Percentiles rank a stretch among this genome's conserved stretches.
phyloP scores from a whole-genome alignment of 2,329 filamentous ascomycete species.

The Penicillium sp. region DNA sequence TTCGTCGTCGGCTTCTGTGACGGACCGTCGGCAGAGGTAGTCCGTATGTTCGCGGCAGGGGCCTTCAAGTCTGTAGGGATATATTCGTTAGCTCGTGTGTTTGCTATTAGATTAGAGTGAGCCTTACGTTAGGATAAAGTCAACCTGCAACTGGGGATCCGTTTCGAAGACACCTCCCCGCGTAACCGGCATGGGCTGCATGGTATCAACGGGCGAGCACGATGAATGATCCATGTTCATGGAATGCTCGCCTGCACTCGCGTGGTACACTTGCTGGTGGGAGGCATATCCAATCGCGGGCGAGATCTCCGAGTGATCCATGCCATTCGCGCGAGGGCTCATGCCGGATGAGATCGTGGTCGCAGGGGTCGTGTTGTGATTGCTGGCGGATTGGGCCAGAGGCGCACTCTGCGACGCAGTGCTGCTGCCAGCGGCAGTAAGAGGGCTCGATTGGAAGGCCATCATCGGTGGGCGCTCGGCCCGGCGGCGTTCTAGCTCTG shows the following conservation, averaged over 20 bases:
- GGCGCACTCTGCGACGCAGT: slow-evolving; percentile 33
- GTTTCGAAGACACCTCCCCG: slow-evolving; percentile 45
- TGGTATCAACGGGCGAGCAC: slow-evolving; percentile 13
- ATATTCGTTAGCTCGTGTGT: slow-evolving; percentile 2
- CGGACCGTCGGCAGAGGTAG: slow-evolving; percentile 79
- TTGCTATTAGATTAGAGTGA: not conserved
- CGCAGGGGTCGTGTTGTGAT: slow-evolving; percentile 35
- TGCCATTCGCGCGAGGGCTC: slow-evolving; percentile 31
- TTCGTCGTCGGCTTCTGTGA: slow-evolving; percentile 58
- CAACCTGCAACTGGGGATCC: slow-evolving; percentile 49
- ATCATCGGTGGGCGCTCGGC: slow-evolving; percentile 28
- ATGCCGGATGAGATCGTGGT: slow-evolving; percentile 35
- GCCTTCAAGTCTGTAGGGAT: slow-evolving; percentile 55
- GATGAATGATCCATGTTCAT: slow-evolving; percentile 28
- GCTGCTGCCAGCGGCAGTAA: slow-evolving; percentile 43
- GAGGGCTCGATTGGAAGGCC: slow-evolving; percentile 41
- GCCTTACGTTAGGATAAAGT: slow-evolving; percentile 50
- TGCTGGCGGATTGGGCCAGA: slow-evolving; percentile 23
- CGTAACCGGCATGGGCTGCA: slow-evolving; percentile 11
- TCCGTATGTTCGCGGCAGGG: slow-evolving; percentile 59
- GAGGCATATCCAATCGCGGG: slow-evolving; percentile 27
- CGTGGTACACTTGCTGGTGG: slow-evolving; percentile 25
- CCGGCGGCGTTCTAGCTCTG: slow-evolving; percentile 44
- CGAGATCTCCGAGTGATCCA: slow-evolving; percentile 33
- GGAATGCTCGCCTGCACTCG: slow-evolving; percentile 25